Evolutionary conservation across 2,329 filamentous ascomycete species (phyloP).

Genomic region (Calonectria ilicicola): DNA sequence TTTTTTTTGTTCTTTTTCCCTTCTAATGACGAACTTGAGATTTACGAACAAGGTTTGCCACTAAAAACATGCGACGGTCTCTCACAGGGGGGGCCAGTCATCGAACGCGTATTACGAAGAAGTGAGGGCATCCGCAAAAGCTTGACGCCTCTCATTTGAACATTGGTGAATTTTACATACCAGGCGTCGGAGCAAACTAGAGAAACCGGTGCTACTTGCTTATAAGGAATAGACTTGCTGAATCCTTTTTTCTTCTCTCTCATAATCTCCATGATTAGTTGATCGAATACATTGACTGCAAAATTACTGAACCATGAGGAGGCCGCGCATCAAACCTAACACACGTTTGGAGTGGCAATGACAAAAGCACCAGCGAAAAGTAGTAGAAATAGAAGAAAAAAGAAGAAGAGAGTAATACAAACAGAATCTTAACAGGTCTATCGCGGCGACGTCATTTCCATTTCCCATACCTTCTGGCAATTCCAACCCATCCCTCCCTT

Average conservation of each 20-base stretch:
- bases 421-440: neutral
- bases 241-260: neutral
- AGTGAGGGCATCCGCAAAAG: neutral
- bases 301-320: neutral
- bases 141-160: neutral
- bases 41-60: neutral
- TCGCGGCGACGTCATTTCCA: neutral
- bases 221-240: neutral
- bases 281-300: neutral
- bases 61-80: neutral
- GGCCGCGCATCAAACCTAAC: neutral
- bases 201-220: neutral
- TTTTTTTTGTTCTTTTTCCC: neutral
- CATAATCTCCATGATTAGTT: neutral
- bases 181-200: neutral
- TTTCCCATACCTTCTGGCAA: neutral
- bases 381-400: neutral
- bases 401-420: neutral
- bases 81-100: neutral
- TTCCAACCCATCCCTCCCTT: neutral
- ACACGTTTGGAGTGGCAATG: neutral
- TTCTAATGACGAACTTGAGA: neutral
- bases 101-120: neutral
- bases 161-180: neutral
- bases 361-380: neutral